A percentile compares a stretch with the other conserved stretches of the same genome.
Conservation (phyloP, 345 rosid genomes). For the Murraya paniculata region DNA sequence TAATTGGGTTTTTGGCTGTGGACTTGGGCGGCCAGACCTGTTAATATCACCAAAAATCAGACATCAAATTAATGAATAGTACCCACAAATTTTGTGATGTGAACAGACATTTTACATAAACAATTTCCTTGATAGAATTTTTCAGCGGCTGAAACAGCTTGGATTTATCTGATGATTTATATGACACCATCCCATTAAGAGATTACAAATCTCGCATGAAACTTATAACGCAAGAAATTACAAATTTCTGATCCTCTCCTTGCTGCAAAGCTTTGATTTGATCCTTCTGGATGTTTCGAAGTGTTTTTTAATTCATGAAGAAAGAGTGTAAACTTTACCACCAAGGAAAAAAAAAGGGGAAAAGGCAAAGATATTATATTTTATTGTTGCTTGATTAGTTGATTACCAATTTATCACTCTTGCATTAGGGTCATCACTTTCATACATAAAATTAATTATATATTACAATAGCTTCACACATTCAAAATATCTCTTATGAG, state of each 20-base stretch:
- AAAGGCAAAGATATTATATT: neutral
- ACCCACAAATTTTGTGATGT: neutral
- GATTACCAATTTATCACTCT: neutral
- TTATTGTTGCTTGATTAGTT: neutral
- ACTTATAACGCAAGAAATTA: too few relatives aligned
- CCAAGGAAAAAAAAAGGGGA: neutral
- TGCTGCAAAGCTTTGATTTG: neutral
- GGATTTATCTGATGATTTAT: neutral
- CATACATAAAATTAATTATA: too few relatives aligned
- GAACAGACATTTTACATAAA: neutral
- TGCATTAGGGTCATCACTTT: neutral
- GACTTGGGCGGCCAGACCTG: neutral
- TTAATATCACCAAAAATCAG: neutral
- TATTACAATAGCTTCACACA: too few relatives aligned
- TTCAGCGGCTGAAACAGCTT: neutral
- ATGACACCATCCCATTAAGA: neutral
- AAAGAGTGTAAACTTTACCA: neutral
- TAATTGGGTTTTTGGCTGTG: neutral
- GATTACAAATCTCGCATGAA: too few relatives aligned
- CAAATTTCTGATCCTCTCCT: too few relatives aligned
- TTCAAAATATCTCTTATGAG: too few relatives aligned
- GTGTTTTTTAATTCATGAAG: neutral
- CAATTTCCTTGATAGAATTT: neutral
- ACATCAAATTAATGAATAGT: neutral
- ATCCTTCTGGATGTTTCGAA: neutral